These are phyloP conservation scores for Sarcodon sp. DNA, from an alignment of 768 basidiomycete species.

Conservation along the genomic window DNA sequence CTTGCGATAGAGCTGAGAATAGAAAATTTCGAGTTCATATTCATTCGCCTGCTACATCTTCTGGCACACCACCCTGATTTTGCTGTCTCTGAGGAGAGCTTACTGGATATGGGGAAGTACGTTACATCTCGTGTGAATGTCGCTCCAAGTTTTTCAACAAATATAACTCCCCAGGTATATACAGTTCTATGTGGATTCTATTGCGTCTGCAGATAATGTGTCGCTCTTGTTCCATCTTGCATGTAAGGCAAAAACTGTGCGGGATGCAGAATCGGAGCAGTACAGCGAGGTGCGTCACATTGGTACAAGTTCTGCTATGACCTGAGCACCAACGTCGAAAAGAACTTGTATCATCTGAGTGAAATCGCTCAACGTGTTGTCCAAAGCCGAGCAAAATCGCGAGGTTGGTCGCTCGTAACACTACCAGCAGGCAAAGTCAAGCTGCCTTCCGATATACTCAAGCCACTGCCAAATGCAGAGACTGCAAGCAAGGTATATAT, in stretches of 20 bases:
- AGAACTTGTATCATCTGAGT: slow-evolving; percentile 83
- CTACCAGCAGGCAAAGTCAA: slow-evolving; percentile 66
- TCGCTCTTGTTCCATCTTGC: slow-evolving; percentile 77
- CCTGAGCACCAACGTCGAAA: neutral
- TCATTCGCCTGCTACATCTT: slow-evolving; percentile 77
- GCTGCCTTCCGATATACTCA: slow-evolving; percentile 74
- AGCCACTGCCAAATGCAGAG: slow-evolving; percentile 52
- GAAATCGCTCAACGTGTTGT: slow-evolving; percentile 88
- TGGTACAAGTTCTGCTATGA: neutral
- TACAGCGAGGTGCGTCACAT: slow-evolving; percentile 48
- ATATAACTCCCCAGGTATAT: slow-evolving; percentile 49
- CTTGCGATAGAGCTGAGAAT: slow-evolving; percentile 33
- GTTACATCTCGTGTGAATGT: slow-evolving; percentile 11
- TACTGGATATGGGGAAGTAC: slow-evolving; percentile 74
- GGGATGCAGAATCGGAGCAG: slow-evolving; percentile 57
- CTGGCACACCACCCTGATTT: slow-evolving; percentile 96
- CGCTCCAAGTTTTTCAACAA: slow-evolving; percentile 2
- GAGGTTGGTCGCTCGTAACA: slow-evolving; percentile 65
- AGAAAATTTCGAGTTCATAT: slow-evolving; percentile 66
- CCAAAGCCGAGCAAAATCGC: slow-evolving; percentile 44
- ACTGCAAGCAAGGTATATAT: slow-evolving; percentile 44
- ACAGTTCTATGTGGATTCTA: slow-evolving; percentile 71
- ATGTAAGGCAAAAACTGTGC: slow-evolving; percentile 73
- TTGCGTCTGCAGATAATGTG: slow-evolving; percentile 73
- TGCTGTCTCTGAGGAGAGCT: slow-evolving; percentile 45